A percentile compares a stretch with the other conserved stretches of the same genome.
Conservation (phyloP, 2,329 filamentous ascomycete species). For the Malbranchea zuffiana region DNA sequence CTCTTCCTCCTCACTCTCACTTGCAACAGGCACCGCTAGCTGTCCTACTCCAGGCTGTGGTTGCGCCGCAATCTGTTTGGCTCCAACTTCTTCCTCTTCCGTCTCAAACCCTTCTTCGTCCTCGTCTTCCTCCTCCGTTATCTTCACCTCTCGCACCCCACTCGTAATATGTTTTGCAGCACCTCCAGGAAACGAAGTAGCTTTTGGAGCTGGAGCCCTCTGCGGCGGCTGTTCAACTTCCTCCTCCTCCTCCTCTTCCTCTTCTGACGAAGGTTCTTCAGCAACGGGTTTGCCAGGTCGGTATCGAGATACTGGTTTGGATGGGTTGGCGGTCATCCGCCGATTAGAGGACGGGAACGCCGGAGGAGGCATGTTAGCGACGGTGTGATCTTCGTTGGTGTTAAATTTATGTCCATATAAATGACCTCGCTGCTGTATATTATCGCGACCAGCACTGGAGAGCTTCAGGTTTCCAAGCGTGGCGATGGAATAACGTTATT, state of each 20-base stretch:
- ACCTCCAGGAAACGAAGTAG: conserved; percentile 28
- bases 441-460: too few relatives aligned
- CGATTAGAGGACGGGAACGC: conserved; percentile 33
- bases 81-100: conserved; percentile 25
- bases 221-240: conserved; percentile 35
- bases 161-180: conserved; percentile 24
- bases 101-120: conserved; percentile 52
- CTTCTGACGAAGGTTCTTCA: conserved; percentile 38
- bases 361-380: conserved; percentile 25
- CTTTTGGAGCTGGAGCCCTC: conserved; percentile 38
- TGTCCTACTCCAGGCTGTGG: not conserved
- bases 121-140: conserved; percentile 40
- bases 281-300: conserved; percentile 65
- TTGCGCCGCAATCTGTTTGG: not conserved
- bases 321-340: conserved; percentile 86
- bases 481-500: too few relatives aligned
- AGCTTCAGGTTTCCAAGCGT: too few relatives aligned
- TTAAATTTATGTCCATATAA: too few relatives aligned
- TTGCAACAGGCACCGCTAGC: conserved; percentile 1
- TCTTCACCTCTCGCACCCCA: conserved; percentile 24
- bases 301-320: conserved; percentile 62
- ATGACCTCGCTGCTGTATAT: too few relatives aligned
- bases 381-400: too few relatives aligned
- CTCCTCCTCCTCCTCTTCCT: conserved; percentile 46
- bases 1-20: conserved; percentile 3